Conservation (phyloP, 2,329 filamentous ascomycete species). For the Ilyonectria sp. region DNA sequence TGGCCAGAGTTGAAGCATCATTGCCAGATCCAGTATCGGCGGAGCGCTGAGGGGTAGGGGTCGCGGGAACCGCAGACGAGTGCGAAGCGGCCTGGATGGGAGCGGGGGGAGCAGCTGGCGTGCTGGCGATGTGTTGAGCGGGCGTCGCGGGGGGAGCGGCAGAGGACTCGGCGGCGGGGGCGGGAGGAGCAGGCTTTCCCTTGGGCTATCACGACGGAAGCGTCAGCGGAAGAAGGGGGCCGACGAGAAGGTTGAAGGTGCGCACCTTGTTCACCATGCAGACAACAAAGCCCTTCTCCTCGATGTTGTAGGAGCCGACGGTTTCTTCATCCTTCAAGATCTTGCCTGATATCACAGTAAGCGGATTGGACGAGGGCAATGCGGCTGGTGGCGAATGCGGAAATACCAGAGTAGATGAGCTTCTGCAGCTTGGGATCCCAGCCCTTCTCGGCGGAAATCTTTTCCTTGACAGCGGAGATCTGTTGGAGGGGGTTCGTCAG, state of each 20-base stretch:
- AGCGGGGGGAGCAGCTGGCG: constrained; percentile 70
- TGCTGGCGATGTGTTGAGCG: constrained; percentile 68
- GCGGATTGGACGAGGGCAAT: constrained; percentile 32
- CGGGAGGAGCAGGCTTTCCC: constrained; percentile 77
- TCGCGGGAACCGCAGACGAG: constrained; percentile 65
- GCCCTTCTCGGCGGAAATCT: constrained; percentile 92
- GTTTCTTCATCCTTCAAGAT: constrained; percentile 98
- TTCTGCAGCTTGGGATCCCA: constrained; percentile 94
- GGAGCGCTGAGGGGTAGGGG: constrained; percentile 67
- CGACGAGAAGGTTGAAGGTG: constrained; percentile 10
- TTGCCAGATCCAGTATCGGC: constrained; percentile 57
- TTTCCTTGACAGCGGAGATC: constrained; percentile 93
- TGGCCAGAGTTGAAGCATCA: constrained; percentile 82
- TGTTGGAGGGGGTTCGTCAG: constrained; percentile 54
- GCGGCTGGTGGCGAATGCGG: constrained; percentile 10
- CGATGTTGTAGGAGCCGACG: constrained; percentile 96
- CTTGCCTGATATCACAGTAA: constrained; percentile 77
- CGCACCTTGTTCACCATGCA: constrained; percentile 97
- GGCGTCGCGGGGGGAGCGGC: constrained; percentile 74
- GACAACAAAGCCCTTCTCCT: constrained; percentile 99
- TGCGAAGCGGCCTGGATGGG: constrained; percentile 59
- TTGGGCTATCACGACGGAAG: constrained; percentile 54
- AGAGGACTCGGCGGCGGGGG: constrained; percentile 68
- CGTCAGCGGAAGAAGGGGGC: constrained; percentile 28
- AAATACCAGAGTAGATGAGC: constrained; percentile 94